These are phyloP conservation scores for Durotheca rogersii DNA, from an alignment of 495 filamentous ascomycete species.

Conservation along the genomic window DNA sequence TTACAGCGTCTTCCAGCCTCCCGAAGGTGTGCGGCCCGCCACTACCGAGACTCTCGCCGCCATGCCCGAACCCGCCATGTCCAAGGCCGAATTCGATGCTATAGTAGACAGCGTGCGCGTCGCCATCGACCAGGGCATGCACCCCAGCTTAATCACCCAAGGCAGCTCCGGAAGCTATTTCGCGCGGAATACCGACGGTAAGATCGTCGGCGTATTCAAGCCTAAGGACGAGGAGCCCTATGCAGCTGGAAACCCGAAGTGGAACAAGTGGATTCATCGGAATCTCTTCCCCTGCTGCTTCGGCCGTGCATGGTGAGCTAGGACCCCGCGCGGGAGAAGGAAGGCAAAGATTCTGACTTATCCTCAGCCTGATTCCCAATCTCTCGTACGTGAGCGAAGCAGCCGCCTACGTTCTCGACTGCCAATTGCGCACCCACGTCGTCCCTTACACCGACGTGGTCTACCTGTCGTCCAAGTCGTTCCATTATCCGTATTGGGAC, in stretches of 20 bases:
- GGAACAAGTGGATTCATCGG: slow-evolving; percentile 94
- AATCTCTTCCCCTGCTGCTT: slow-evolving; percentile 98
- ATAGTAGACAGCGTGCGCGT: slow-evolving; percentile 85
- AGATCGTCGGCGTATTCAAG: slow-evolving; percentile 97
- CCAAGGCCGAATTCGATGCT: slow-evolving; percentile 79
- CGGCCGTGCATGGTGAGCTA: slow-evolving; percentile 76
- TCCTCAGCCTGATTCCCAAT: slow-evolving; percentile 80
- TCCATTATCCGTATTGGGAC: slow-evolving; percentile 98
- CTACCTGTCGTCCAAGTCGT: slow-evolving; percentile 90
- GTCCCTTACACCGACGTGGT: slow-evolving; percentile 97
- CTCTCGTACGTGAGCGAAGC: slow-evolving; percentile 99
- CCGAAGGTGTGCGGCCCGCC: slow-evolving; percentile 76
- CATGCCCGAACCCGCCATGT: slow-evolving; percentile 56
- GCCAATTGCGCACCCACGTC: slow-evolving; percentile 82
- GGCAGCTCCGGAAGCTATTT: slow-evolving; percentile 98
- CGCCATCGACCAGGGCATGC: slow-evolving; percentile 88
- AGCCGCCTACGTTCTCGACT: slow-evolving; percentile 92
- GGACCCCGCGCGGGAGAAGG: neutral
- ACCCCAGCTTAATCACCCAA: slow-evolving; percentile 94
- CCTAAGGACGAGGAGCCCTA: slow-evolving; percentile 99
- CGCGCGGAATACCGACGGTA: slow-evolving; percentile 85
- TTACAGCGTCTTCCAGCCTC: slow-evolving; percentile 92
- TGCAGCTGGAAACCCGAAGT: slow-evolving; percentile 86
- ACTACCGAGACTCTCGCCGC: slow-evolving; percentile 72
- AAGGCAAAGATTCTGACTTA: slow-evolving; percentile 5